phyloP scores from a whole-genome alignment of 495 filamentous ascomycete genomes.

The Niebla homalea region DNA sequence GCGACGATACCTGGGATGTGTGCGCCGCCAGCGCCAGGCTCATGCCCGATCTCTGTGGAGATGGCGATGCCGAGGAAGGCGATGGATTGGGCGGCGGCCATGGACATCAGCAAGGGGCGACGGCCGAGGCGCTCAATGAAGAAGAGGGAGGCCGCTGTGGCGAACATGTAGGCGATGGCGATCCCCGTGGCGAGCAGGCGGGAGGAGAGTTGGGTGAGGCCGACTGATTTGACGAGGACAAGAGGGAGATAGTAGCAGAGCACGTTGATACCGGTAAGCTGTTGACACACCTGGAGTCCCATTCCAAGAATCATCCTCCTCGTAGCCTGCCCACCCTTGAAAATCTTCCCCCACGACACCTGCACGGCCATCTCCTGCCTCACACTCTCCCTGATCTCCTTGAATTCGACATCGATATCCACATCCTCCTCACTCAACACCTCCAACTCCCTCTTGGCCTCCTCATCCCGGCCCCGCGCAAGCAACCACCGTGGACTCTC shows the following conservation, averaged over 20 bases:
- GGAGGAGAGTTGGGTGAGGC: conserved; percentile 59
- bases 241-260: conserved; percentile 48
- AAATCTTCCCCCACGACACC: conserved; percentile 9
- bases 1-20: conserved; percentile 23
- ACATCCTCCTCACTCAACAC: conserved; percentile 24
- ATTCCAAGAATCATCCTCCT: conserved; percentile 9
- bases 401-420: conserved; percentile 32
- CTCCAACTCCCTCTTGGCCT: conserved; percentile 23
- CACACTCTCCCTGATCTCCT: conserved; percentile 7
- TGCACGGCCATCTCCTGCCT: conserved; percentile 11
- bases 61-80: conserved; percentile 20
- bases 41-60: conserved; percentile 13
- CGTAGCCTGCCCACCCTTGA: conserved; percentile 10
- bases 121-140: conserved; percentile 61
- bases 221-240: conserved; percentile 46
- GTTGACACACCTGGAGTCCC: conserved; percentile 19
- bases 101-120: conserved; percentile 50
- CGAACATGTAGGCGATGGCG: conserved; percentile 62
- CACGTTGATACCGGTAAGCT: conserved; percentile 46
- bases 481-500: conserved; percentile 39
- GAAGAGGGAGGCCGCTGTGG: conserved; percentile 62
- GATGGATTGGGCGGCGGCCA: conserved; percentile 34
- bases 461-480: conserved; percentile 23
- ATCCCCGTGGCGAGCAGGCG: conserved; percentile 65
- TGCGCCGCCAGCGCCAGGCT: not conserved